Conservation (phyloP, 306 rosid species). For the Prunus mume region DNA sequence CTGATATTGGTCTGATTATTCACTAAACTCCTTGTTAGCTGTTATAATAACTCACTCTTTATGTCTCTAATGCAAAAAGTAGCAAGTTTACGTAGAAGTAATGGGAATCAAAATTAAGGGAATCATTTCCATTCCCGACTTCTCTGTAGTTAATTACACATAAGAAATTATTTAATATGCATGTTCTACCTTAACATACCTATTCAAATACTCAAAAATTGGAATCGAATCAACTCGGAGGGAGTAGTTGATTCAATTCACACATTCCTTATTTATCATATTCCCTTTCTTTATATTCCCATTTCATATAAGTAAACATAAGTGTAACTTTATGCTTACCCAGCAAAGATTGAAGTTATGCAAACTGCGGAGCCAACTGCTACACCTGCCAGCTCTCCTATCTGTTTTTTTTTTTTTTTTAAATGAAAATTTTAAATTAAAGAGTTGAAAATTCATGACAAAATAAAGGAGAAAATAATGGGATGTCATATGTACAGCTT, state of each 20-base stretch:
- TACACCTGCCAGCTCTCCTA: slow-evolving; percentile 63
- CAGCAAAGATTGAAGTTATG: slow-evolving; percentile 78
- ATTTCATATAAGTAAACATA: neutral
- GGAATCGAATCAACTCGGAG: too few species aligned
- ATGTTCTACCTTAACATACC: too few species aligned
- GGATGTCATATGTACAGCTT: slow-evolving; percentile 45
- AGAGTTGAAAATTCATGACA: neutral
- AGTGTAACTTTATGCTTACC: slow-evolving; percentile 39
- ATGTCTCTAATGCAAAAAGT: too few species aligned
- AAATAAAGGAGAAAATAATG: neutral
- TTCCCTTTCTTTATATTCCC: neutral
- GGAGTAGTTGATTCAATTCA: too few species aligned
- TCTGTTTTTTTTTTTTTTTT: slow-evolving; percentile 20
- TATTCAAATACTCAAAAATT: too few species aligned
- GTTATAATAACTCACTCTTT: neutral
- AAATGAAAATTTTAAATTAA: neutral
- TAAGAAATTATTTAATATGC: too few species aligned
- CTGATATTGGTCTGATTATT: slow-evolving; percentile 68
- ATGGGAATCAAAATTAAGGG: too few species aligned
- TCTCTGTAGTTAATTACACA: too few species aligned
- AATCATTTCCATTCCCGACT: too few species aligned
- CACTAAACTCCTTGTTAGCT: neutral
- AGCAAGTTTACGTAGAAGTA: too few species aligned
- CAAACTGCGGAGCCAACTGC: slow-evolving; percentile 82
- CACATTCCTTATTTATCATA: neutral